Conservation (phyloP, 1,284 basidiomycete species). For the Microbotryum scabiosae region DNA sequence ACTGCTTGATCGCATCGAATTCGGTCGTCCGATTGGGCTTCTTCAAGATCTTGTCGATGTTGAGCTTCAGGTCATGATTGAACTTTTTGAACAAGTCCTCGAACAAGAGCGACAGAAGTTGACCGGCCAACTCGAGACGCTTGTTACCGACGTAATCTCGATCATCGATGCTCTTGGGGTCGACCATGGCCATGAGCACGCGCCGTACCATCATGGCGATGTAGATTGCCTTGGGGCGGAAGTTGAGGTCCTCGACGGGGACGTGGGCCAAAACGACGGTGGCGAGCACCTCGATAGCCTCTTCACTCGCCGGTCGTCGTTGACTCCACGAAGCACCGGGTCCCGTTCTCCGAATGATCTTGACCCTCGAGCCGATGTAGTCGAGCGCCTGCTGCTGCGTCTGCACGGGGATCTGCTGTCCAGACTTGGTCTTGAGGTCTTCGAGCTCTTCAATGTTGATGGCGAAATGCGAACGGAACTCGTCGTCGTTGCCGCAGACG, state of each 20-base stretch:
- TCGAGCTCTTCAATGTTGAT: constrained; percentile 84
- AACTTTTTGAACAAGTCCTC: constrained; percentile 99
- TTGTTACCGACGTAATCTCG: constrained; percentile 99
- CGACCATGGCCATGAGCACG: constrained; percentile 92
- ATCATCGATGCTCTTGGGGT: constrained; percentile 96
- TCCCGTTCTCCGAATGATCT: constrained; percentile 68
- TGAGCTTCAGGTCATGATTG: constrained; percentile 89
- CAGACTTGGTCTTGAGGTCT: constrained; percentile 49
- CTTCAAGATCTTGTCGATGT: constrained; percentile 96
- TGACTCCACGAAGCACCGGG: constrained; percentile 43
- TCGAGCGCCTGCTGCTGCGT: constrained; percentile 92
- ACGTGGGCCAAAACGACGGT: constrained; percentile 97
- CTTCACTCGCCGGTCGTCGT: constrained; percentile 79
- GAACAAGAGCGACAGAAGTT: constrained; percentile 88
- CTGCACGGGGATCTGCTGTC: constrained; percentile 47
- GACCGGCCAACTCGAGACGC: constrained; percentile 95
- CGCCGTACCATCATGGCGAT: constrained; percentile 95
- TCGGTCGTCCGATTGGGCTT: constrained; percentile 91
- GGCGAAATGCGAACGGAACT: constrained; percentile 80
- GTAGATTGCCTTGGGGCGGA: constrained; percentile 92
- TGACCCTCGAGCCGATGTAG: constrained; percentile 87
- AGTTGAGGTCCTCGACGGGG: constrained; percentile 81
- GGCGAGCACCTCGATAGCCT: constrained; percentile 90
- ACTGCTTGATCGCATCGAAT: constrained; percentile 90
- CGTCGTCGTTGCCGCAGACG: constrained; percentile 85